Conservation (phyloP, 176 grass and related monocot species). For the Musa itinerans region DNA sequence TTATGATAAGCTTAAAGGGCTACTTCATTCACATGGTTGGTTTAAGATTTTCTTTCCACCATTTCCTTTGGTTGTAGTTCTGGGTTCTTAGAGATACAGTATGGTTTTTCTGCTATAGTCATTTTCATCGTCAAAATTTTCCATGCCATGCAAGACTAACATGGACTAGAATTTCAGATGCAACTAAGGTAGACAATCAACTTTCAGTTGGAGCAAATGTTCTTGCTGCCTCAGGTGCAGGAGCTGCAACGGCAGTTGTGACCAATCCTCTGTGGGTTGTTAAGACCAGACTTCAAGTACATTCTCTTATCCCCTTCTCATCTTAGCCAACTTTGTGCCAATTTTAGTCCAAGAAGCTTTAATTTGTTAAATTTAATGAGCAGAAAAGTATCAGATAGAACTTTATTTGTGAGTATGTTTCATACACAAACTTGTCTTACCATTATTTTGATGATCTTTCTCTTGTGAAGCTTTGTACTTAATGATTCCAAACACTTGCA, state of each 20-base stretch:
- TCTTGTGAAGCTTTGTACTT: neutral
- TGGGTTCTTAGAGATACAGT: neutral
- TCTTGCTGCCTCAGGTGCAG: slow-evolving; percentile 66
- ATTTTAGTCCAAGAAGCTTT: neutral
- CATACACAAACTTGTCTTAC: neutral
- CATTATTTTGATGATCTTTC: neutral
- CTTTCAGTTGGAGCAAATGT: slow-evolving; percentile 58
- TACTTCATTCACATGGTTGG: slow-evolving; percentile 52
- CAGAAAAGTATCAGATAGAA: neutral
- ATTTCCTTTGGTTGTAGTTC: neutral
- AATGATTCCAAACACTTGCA: too few species aligned
- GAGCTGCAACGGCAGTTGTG: slow-evolving; percentile 52
- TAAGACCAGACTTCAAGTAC: slow-evolving; percentile 86
- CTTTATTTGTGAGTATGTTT: neutral
- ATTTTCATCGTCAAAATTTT: neutral
- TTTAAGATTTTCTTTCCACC: neutral
- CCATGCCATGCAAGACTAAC: neutral
- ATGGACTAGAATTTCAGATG: neutral
- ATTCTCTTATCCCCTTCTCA: neutral
- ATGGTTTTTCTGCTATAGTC: neutral
- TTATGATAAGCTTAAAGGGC: slow-evolving; percentile 56
- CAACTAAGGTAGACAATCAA: slow-evolving; percentile 24
- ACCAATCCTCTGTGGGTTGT: slow-evolving; percentile 95
- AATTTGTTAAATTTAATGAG: neutral
- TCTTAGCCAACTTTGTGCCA: neutral